Conservation (phyloP, 2,329 filamentous ascomycete genomes). For the Calonectria pseudoreteaudii region DNA sequence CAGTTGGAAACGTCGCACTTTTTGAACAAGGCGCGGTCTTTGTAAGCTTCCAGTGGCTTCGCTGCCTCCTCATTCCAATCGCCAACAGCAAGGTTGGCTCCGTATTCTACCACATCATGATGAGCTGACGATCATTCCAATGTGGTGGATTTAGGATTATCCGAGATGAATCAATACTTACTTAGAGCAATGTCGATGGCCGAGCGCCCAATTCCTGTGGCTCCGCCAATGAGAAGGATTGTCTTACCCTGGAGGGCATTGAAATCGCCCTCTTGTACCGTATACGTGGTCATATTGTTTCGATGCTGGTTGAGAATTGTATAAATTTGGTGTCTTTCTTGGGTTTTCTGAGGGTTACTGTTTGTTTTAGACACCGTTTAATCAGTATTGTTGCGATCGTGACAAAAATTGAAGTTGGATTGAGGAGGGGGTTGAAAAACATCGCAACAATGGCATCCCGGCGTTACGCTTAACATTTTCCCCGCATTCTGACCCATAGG, state of each 20-base stretch:
- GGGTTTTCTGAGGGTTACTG: no score
- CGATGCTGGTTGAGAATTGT: no score
- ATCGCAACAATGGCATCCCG: not conserved
- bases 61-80: constrained; percentile 1
- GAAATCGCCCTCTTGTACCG: not conserved
- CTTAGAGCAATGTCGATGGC: not conserved
- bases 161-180: not conserved
- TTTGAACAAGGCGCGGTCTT: not conserved
- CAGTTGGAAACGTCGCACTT: constrained; percentile 2
- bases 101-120: not conserved
- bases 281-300: not conserved
- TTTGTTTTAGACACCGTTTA: not conserved
- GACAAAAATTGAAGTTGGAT: not conserved
- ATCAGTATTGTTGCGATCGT: not conserved
- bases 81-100: not conserved
- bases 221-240: not conserved
- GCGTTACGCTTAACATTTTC: not conserved
- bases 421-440: not conserved
- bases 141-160: fast-evolving
- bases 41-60: not conserved
- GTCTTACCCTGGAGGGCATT: not conserved
- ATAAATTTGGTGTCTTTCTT: no score
- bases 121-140: no score
- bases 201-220: not conserved
- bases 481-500: not conserved